Conservation (phyloP, 768 basidiomycete genomes). For the Boletus patriciae region DNA sequence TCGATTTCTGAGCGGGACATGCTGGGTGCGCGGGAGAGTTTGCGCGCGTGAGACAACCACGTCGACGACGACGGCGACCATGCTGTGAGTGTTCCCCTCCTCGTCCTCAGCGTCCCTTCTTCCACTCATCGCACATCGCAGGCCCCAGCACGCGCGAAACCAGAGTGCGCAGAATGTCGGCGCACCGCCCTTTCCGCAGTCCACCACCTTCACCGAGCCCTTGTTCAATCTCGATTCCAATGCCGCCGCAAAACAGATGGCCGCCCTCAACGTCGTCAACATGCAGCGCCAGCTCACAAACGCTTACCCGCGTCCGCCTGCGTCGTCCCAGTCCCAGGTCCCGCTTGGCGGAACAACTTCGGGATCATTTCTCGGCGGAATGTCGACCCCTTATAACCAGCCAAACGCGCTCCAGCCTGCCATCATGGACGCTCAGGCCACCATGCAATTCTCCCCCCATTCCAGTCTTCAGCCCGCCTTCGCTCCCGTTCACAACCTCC, state of each 20-base stretch:
- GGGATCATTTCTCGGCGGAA: slow-evolving; percentile 67
- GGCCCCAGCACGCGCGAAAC: slow-evolving; percentile 40
- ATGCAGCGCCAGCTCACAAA: slow-evolving; percentile 51
- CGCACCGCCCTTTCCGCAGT: slow-evolving; percentile 21
- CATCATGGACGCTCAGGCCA: slow-evolving; percentile 40
- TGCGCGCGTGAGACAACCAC: slow-evolving; percentile 18
- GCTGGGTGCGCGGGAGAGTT: slow-evolving; percentile 16
- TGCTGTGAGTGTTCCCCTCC: slow-evolving; percentile 33
- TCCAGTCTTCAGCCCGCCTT: slow-evolving; percentile 48
- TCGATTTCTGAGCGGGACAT: slow-evolving; percentile 77
- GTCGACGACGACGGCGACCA: slow-evolving; percentile 24
- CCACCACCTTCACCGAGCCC: slow-evolving; percentile 32
- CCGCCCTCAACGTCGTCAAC: slow-evolving; percentile 65
- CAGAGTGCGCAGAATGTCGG: slow-evolving; percentile 19
- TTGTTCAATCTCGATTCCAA: slow-evolving; percentile 61
- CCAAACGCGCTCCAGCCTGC: slow-evolving; percentile 37
- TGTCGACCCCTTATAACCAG: slow-evolving; percentile 36
- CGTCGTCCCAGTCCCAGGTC: slow-evolving; percentile 37
- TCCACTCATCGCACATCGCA: slow-evolving; percentile 26
- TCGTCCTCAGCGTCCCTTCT: not conserved
- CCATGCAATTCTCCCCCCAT: slow-evolving; percentile 46
- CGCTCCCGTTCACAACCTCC: slow-evolving; percentile 36
- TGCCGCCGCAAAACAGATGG: slow-evolving; percentile 78
- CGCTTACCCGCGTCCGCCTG: slow-evolving; percentile 48
- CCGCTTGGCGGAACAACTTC: slow-evolving; percentile 58